phyloP scores from a whole-genome alignment of 169 alveolate genomes.

The Cryptosporidium xiaoi region DNA sequence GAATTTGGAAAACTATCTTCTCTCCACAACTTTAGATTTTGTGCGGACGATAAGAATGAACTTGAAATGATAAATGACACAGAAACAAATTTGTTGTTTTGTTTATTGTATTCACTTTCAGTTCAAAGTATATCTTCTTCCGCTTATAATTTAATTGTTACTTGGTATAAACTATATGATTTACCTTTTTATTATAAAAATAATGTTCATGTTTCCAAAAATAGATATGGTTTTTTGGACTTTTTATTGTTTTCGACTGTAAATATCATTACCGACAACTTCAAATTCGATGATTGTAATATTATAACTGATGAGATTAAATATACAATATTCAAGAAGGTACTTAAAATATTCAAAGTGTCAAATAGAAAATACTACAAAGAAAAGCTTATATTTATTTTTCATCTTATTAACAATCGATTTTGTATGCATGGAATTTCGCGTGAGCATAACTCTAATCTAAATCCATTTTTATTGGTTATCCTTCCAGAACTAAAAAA shows the following conservation, averaged over 20 bases:
- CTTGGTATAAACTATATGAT: conserved; percentile 35
- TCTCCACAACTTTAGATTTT: not conserved
- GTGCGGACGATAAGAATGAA: not conserved
- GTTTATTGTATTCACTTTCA: conserved; percentile 25
- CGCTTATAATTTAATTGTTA: conserved; percentile 21
- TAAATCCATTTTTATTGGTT: not conserved
- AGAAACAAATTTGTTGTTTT: conserved; percentile 19
- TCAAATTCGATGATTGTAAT: not conserved
- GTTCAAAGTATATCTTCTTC: conserved; percentile 17
- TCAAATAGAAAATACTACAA: conserved; percentile 10
- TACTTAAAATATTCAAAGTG: conserved; percentile 16
- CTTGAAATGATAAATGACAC: not conserved
- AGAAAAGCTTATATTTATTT: conserved; percentile 14
- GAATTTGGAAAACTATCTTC: conserved; percentile 17
- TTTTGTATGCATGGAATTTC: not conserved
- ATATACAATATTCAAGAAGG: not conserved
- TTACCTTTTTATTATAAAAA: not conserved
- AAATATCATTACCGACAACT: conserved; percentile 2
- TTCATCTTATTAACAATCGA: not conserved
- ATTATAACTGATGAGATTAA: conserved; percentile 4
- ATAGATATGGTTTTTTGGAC: conserved; percentile 4
- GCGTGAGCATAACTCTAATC: not conserved
- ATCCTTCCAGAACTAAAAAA: conserved; percentile 16
- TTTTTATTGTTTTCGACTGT: conserved; percentile 24
- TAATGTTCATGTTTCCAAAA: not conserved